A percentile compares a stretch with the other conserved stretches of the same genome.
These are phyloP conservation scores for Zygoascus meyerae DNA, from an alignment of 1,139 yeast genomes.

Conservation along the genomic window DNA sequence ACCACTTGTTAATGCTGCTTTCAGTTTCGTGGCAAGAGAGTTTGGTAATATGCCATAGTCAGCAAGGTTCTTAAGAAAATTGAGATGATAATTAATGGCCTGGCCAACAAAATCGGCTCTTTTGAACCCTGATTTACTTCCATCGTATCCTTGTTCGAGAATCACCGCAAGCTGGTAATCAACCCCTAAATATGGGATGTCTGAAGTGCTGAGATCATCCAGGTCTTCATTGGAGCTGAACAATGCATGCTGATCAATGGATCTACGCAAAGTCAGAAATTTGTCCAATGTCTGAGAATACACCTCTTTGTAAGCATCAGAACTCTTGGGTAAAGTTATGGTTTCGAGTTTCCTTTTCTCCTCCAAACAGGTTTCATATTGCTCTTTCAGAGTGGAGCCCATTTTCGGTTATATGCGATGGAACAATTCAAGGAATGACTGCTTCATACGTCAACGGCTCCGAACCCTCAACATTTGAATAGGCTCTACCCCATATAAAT, in stretches of 20 bases:
- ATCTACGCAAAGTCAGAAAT: constrained; percentile 17
- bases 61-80: constrained; percentile 25
- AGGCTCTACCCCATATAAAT: background rate
- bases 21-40: constrained; percentile 15
- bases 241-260: constrained; percentile 36
- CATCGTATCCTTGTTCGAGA: constrained; percentile 19
- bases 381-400: background rate
- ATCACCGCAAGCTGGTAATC: constrained; percentile 45
- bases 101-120: constrained; percentile 19
- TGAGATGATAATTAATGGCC: constrained; percentile 21
- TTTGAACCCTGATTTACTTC: background rate
- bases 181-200: constrained; percentile 48
- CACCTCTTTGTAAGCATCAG: constrained; percentile 18
- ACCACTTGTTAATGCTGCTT: constrained; percentile 12
- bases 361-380: background rate
- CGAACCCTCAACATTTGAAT: background rate
- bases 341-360: constrained; percentile 5
- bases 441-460: background rate
- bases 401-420: background rate
- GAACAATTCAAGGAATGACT: too few relatives aligned
- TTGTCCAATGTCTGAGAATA: constrained; percentile 16
- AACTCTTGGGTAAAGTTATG: background rate
- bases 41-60: constrained; percentile 23
- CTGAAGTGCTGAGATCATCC: constrained; percentile 50
- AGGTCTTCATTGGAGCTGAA: constrained; percentile 56